Percentiles rank a stretch among this genome's conserved stretches.
Conservation (phyloP, 306 rosid genomes). For the Macrotyloma uniflorum region DNA sequence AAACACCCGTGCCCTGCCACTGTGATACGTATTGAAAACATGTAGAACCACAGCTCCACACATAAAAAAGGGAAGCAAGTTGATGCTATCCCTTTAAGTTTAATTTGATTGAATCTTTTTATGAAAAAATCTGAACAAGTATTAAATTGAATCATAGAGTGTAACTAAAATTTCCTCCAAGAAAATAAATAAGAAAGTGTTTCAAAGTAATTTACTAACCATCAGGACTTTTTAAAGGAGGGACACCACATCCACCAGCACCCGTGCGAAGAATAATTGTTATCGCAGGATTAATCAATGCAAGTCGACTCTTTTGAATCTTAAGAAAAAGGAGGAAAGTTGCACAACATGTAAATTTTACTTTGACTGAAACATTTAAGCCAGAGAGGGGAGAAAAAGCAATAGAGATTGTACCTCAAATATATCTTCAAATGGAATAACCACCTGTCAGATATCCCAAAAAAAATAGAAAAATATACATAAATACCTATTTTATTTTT, state of each 20-base stretch:
- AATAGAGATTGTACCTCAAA: slow-evolving; percentile 68
- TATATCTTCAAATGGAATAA: slow-evolving; percentile 84
- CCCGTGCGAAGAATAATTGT: slow-evolving; percentile 94
- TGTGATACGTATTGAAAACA: not conserved
- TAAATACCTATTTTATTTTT: too few species aligned
- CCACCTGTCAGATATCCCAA: slow-evolving; percentile 59
- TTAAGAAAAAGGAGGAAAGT: slow-evolving; percentile 41
- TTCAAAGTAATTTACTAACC: slow-evolving; percentile 64
- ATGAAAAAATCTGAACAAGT: slow-evolving; percentile 29
- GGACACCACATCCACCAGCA: slow-evolving; percentile 98
- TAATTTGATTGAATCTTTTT: slow-evolving; percentile 14
- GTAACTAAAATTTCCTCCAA: not conserved
- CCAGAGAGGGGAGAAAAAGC: slow-evolving; percentile 31
- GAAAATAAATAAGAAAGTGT: slow-evolving; percentile 11
- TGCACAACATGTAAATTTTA: slow-evolving; percentile 33
- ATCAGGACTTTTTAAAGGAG: slow-evolving; percentile 96
- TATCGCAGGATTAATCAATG: slow-evolving; percentile 90
- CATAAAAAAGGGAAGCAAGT: slow-evolving; percentile 11
- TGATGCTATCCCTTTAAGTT: slow-evolving; percentile 19
- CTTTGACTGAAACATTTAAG: slow-evolving; percentile 24
- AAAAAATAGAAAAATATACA: too few species aligned
- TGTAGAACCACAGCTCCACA: not conserved
- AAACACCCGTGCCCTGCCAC: not conserved
- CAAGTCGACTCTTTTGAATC: slow-evolving; percentile 92
- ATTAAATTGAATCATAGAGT: slow-evolving; percentile 11